These are phyloP conservation scores for Soucietia sequanensis DNA, from an alignment of 805 yeast genomes.

Conservation along the genomic window DNA sequence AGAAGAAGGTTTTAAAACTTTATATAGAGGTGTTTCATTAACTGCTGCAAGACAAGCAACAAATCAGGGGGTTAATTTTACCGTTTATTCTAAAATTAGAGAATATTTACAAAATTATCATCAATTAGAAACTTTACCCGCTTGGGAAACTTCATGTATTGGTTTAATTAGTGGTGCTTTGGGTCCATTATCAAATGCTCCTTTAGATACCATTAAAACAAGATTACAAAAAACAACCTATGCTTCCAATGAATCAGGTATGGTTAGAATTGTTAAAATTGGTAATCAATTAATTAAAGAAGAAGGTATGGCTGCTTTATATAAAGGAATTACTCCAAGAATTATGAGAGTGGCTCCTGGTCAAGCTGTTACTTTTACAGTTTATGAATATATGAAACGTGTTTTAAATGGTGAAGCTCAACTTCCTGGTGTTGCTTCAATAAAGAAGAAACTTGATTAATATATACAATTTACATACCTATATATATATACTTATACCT, in stretches of 20 bases:
- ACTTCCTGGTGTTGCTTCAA: slow-evolving; percentile 5
- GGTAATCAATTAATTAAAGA: slow-evolving; percentile 78
- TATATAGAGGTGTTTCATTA: slow-evolving; percentile 91
- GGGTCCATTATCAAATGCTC: slow-evolving; percentile 97
- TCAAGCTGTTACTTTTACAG: slow-evolving; percentile 97
- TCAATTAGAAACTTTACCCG: slow-evolving; percentile 61
- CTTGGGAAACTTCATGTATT: slow-evolving; percentile 90
- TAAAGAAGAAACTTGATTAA: slow-evolving; percentile 6
- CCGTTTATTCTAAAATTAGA: slow-evolving; percentile 86
- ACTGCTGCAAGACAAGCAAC: slow-evolving; percentile 98
- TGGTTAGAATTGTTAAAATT: slow-evolving; percentile 77
- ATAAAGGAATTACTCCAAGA: slow-evolving; percentile 90
- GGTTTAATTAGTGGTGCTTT: slow-evolving; percentile 95
- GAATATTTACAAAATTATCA: slow-evolving; percentile 66
- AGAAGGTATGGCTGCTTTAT: slow-evolving; percentile 63
- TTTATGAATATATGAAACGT: slow-evolving; percentile 83
- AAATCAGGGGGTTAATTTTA: slow-evolving; percentile 97
- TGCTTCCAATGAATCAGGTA: slow-evolving; percentile 62
- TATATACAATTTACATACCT: neutral
- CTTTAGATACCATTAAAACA: slow-evolving; percentile 94
- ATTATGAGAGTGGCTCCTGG: slow-evolving; percentile 99
- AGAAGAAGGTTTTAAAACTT: slow-evolving; percentile 87
- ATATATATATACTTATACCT: neutral
- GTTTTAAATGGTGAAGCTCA: slow-evolving; percentile 42
- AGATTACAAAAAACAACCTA: slow-evolving; percentile 90